Evolutionary conservation across 1,284 basidiomycete genomes (phyloP), one percentile per base, ranked within the genome.

Genomic region (Papiliotrema laurentii): DNA sequence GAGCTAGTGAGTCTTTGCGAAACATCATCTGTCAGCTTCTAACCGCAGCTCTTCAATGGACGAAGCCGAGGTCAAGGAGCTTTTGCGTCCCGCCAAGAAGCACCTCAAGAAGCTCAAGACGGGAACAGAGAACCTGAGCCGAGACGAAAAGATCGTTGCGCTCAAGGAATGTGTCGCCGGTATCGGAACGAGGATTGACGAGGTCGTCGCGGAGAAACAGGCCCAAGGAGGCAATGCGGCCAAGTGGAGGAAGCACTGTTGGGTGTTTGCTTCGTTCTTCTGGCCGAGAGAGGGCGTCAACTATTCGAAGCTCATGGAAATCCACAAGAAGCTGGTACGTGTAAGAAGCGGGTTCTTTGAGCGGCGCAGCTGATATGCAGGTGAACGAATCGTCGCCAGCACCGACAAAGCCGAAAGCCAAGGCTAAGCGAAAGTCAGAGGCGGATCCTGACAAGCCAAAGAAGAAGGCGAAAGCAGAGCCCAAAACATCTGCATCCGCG

Each of bases 81-180:
- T 93, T 64, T 75, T 99, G 58, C 83, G 96, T 43, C 96, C 96
- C 2, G 94, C 97, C 54, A 97, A 97, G 80, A 89, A 89, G 74
- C 89, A 97, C 72, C 79, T 99, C 86, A 97, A 97, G 84, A 87
- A 89, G 76, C 80, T 97, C 44, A 94, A 96, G 74, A 76, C 87
- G 42, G 89, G 89, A 16, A 93, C 91, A 28, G 91, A 93, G 55
- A 85, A 90, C 57, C 85, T 97, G 78, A 85, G 86, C 50, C 81
- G 92, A 60, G 90, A 96, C 60, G 87, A 96, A 72, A 98, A 97
- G 75, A 89, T 98, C 55, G 84, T 86, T 1, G 90, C 93, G 36
- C 79, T 98, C 60, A 98, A 97, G 71, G 91, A 97, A 64, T 97
- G 93, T 35, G 80, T 98, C 26, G 86, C 89, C 50, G 87, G 88